Conservation (phyloP, 192 early-diverging fungal genomes). For the Coemansia sp. region DNA sequence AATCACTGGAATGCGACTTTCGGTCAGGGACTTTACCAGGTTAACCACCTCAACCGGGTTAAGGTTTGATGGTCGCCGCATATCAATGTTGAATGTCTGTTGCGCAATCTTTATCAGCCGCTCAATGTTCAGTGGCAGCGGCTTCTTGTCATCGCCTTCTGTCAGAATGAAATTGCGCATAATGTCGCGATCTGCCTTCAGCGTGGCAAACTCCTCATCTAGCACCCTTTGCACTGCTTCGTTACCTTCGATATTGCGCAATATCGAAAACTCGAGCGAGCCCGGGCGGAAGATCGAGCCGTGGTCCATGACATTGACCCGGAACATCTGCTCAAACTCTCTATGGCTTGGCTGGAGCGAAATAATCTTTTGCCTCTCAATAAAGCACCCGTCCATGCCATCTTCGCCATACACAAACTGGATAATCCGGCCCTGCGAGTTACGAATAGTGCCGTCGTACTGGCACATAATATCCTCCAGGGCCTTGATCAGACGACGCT, state of each 20-base stretch:
- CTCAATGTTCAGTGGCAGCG: conserved; percentile 86
- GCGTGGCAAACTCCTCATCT: conserved; percentile 78
- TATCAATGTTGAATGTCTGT: conserved; percentile 83
- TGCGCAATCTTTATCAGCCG: conserved; percentile 90
- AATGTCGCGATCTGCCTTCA: conserved; percentile 70
- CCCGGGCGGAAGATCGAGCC: conserved; percentile 64
- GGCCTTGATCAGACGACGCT: conserved; percentile 96
- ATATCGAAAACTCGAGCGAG: conserved; percentile 66
- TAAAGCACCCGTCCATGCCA: conserved; percentile 90
- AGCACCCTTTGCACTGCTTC: conserved; percentile 68
- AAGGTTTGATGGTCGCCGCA: conserved; percentile 77
- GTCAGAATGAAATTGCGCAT: conserved; percentile 81
- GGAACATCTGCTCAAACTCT: conserved; percentile 76
- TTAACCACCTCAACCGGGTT: conserved; percentile 79
- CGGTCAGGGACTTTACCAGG: conserved; percentile 66
- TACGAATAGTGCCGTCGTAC: conserved; percentile 96
- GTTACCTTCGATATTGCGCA: conserved; percentile 73
- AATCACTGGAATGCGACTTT: conserved; percentile 70
- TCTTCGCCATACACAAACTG: conserved; percentile 99
- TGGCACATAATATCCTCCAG: conserved; percentile 97
- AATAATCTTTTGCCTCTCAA: conserved; percentile 79
- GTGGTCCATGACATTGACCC: conserved; percentile 74
- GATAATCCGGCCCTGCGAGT: conserved; percentile 88
- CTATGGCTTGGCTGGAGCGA: conserved; percentile 66
- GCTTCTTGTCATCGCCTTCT: conserved; percentile 71